These are phyloP conservation scores for Populus davidiana DNA, from an alignment of 345 rosid species.

Conservation along the genomic window DNA sequence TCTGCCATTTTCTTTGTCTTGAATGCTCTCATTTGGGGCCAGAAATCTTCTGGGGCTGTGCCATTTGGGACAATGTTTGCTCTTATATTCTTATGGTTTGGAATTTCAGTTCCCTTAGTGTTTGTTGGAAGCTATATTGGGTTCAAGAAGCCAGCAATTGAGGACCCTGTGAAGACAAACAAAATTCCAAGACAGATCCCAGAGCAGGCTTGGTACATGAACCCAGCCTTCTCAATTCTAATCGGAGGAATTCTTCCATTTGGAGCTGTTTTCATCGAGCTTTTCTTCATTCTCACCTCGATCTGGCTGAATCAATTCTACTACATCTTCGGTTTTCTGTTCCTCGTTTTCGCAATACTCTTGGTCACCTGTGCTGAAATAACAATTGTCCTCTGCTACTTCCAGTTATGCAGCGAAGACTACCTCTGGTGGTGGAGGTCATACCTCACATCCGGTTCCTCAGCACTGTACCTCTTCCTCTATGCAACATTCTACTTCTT, in stretches of 20 bases:
- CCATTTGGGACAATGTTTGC: slow-evolving; percentile 93
- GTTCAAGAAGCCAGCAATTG: slow-evolving; percentile 66
- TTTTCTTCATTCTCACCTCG: slow-evolving; percentile 82
- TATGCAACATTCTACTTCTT: slow-evolving; percentile 79
- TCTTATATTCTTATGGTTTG: slow-evolving; percentile 68
- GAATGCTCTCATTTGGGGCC: slow-evolving; percentile 79
- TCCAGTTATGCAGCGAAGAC: slow-evolving; percentile 80
- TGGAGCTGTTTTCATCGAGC: slow-evolving; percentile 80
- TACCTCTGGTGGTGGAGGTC: slow-evolving; percentile 93
- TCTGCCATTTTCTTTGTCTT: slow-evolving; percentile 65
- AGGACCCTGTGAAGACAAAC: slow-evolving; percentile 77
- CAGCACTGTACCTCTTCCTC: slow-evolving; percentile 66
- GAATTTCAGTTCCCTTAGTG: slow-evolving; percentile 73
- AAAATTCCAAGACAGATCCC: slow-evolving; percentile 83
- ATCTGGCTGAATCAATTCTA: slow-evolving; percentile 90
- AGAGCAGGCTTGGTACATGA: slow-evolving; percentile 87
- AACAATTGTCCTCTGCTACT: slow-evolving; percentile 75
- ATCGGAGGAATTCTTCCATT: slow-evolving; percentile 80
- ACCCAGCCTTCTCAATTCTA: slow-evolving; percentile 66
- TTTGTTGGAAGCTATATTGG: slow-evolving; percentile 64
- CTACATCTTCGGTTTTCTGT: slow-evolving; percentile 83
- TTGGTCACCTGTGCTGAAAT: slow-evolving; percentile 70
- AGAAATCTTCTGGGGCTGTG: slow-evolving; percentile 80
- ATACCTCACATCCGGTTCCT: slow-evolving; percentile 79
- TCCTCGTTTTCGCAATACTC: slow-evolving; percentile 68